These are phyloP conservation scores for Pueraria montana DNA, from an alignment of 306 rosid genomes.

Conservation along the genomic window DNA sequence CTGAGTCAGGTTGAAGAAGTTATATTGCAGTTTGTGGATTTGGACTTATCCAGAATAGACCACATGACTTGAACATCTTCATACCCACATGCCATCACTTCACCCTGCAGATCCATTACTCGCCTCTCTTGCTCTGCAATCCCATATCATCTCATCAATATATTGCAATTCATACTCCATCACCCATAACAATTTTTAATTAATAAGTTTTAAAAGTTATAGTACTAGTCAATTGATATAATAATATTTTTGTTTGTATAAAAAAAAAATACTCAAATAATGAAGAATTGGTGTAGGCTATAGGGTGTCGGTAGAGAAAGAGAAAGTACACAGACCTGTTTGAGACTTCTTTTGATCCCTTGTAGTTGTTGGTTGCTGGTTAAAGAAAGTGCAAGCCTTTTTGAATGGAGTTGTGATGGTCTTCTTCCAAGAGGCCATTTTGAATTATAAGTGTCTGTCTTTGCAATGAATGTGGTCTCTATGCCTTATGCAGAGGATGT, in stretches of 20 bases:
- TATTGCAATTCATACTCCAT: too few relatives aligned
- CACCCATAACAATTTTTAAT: too few relatives aligned
- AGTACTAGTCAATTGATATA: too few relatives aligned
- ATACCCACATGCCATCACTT: constrained; percentile 95
- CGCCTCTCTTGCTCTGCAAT: constrained; percentile 69
- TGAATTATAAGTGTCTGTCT: too few relatives aligned
- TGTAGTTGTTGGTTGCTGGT: constrained; percentile 61
- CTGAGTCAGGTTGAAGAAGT: constrained; percentile 49
- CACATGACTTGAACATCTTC: constrained; percentile 99
- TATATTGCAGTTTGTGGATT: constrained; percentile 64
- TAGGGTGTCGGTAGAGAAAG: too few relatives aligned
- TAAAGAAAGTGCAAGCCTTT: constrained; percentile 86
- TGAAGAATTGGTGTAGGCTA: too few relatives aligned
- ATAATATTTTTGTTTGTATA: too few relatives aligned
- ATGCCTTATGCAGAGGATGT: constrained; percentile 29
- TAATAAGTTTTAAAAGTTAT: too few relatives aligned
- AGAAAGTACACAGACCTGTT: constrained; percentile 59
- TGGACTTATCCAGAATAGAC: constrained; percentile 94
- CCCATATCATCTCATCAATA: too few relatives aligned
- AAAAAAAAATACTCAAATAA: too few relatives aligned
- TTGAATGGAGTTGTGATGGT: constrained; percentile 88
- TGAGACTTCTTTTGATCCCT: constrained; percentile 73
- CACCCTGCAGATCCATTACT: constrained; percentile 83
- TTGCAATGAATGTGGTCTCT: neutral
- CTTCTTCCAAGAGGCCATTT: constrained; percentile 96